Percentiles rank a stretch among this genome's conserved stretches.
These are phyloP conservation scores for Diaporthe vaccinii DNA, from an alignment of 2,329 filamentous ascomycete species.

Conservation along the genomic window DNA sequence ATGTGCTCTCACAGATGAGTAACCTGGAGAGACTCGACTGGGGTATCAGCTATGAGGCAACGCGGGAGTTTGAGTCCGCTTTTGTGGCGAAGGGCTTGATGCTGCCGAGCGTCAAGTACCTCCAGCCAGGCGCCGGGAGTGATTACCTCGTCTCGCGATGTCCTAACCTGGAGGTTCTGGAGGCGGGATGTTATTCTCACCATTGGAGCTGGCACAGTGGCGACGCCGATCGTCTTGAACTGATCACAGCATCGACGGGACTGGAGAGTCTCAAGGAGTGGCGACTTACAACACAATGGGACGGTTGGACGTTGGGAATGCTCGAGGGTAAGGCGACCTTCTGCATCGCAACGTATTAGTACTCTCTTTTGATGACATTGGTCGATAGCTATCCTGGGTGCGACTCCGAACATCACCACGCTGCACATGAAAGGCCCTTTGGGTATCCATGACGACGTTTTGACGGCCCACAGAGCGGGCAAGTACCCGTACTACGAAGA, in stretches of 20 bases:
- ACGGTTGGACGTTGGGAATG: not conserved
- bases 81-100: not conserved
- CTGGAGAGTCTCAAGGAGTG: not conserved
- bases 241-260: not conserved
- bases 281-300: not conserved
- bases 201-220: not conserved
- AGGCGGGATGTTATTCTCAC: not conserved
- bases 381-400: not conserved
- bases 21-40: slow-evolving; percentile 8
- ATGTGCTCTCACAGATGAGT: not conserved
- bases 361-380: not conserved
- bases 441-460: no score
- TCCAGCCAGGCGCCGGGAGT: not conserved
- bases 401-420: not conserved
- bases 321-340: not conserved
- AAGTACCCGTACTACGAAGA: not conserved
- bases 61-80: not conserved
- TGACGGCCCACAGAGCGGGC: no score
- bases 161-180: slow-evolving; percentile 1
- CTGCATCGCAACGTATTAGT: not conserved
- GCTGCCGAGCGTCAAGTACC: not conserved
- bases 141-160: not conserved
- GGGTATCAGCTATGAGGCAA: not conserved
- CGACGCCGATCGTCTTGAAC: not conserved
- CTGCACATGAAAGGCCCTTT: not conserved